Conservation (phyloP, 1,139 yeast species). For the Kodamaea alishanica region DNA sequence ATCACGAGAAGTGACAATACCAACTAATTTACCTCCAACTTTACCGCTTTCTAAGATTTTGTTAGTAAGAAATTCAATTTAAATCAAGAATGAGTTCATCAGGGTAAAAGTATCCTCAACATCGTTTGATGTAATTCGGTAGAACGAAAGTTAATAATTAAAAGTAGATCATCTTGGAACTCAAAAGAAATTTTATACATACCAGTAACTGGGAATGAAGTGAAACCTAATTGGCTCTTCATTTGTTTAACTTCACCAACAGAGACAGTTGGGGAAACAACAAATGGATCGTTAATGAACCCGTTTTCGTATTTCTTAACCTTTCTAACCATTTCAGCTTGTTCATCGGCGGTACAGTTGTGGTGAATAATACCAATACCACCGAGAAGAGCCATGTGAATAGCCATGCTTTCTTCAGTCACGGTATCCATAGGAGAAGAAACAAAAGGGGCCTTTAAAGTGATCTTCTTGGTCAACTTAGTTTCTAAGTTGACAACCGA, state of each 20-base stretch:
- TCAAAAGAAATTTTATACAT: conserved; percentile 44
- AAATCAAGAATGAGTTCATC: conserved; percentile 18
- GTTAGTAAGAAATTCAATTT: conserved; percentile 4
- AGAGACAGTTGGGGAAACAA: conserved; percentile 67
- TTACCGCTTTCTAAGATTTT: conserved; percentile 68
- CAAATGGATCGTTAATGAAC: conserved; percentile 92
- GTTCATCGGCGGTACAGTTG: conserved; percentile 94
- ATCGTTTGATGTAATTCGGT: conserved; percentile 97
- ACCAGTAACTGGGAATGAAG: conserved; percentile 99
- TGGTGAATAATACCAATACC: conserved; percentile 99
- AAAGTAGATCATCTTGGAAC: conserved; percentile 57
- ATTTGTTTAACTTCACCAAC: conserved; percentile 77
- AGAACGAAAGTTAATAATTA: conserved; percentile 96
- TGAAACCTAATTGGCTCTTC: conserved; percentile 78
- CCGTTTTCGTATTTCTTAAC: conserved; percentile 98
- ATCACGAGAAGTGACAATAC: conserved; percentile 96
- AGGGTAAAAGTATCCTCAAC: conserved; percentile 75
- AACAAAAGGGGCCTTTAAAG: conserved; percentile 89
- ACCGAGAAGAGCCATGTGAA: conserved; percentile 96
- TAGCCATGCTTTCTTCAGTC: conserved; percentile 96
- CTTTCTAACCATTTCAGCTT: conserved; percentile 96
- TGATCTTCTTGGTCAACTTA: conserved; percentile 83
- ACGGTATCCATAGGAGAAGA: conserved; percentile 99
- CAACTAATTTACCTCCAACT: conserved; percentile 84
- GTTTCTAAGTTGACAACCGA: conserved; percentile 74